These are phyloP conservation scores for Cubamyces sp. DNA, from an alignment of 768 basidiomycete genomes.

Conservation along the genomic window DNA sequence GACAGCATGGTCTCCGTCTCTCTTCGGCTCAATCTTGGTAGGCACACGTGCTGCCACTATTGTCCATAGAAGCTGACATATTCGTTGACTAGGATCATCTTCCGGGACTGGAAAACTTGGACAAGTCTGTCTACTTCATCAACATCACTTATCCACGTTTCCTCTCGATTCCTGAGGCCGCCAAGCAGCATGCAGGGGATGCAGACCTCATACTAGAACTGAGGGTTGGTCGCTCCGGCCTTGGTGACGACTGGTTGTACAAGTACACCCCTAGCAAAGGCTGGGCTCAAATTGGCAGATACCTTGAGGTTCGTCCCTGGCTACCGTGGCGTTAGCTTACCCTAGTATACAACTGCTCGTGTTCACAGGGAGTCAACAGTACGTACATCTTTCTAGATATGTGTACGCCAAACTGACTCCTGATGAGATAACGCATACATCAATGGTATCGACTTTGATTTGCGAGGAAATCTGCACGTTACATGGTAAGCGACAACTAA, in stretches of 20 bases:
- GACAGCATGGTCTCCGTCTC: constrained; percentile 30
- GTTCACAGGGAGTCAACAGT: constrained; percentile 41
- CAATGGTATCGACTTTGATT: constrained; percentile 43
- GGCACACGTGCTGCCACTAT: not conserved
- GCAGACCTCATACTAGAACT: constrained; percentile 41
- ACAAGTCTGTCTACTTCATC: constrained; percentile 38
- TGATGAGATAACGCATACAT: constrained; percentile 42
- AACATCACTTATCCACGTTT: constrained; percentile 44
- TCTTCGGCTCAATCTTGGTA: constrained; percentile 37
- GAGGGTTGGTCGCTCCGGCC: constrained; percentile 40
- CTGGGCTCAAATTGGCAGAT: constrained; percentile 38
- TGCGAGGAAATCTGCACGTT: constrained; percentile 33
- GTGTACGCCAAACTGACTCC: not conserved
- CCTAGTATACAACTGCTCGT: too few relatives aligned
- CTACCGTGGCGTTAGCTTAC: not conserved
- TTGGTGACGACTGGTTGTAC: constrained; percentile 45
- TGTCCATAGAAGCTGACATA: not conserved
- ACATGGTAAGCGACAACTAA: constrained; percentile 34
- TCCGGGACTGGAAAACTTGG: constrained; percentile 38
- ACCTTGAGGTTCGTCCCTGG: constrained; percentile 36
- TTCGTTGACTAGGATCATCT: constrained; percentile 34
- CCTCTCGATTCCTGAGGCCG: constrained; percentile 24
- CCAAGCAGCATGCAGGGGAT: not conserved
- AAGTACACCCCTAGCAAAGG: constrained; percentile 35
- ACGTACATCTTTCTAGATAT: not conserved